Conservation (phyloP, 176 grass and related monocot species). For the Phoenix roebelenii region DNA sequence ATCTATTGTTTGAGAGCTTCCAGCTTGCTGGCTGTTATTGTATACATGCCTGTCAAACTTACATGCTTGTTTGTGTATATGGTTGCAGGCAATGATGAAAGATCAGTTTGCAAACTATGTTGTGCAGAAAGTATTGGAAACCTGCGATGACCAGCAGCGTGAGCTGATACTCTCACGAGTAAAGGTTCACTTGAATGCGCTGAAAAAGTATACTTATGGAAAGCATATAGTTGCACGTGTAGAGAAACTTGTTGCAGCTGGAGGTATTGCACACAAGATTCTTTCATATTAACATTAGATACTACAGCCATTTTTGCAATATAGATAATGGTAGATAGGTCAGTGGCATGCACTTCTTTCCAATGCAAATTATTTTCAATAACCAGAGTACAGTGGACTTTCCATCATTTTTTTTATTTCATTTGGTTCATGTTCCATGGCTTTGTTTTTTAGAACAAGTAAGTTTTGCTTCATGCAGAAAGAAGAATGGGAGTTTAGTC, state of each 20-base stretch:
- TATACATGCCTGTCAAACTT: neutral
- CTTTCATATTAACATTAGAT: neutral
- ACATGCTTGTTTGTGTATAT: neutral
- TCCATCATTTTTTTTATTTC: too few species aligned
- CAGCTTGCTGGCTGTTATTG: neutral
- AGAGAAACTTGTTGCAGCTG: constrained; percentile 11
- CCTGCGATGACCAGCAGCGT: neutral
- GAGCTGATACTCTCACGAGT: neutral
- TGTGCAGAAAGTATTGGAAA: constrained; percentile 23
- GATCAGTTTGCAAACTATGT: constrained; percentile 25
- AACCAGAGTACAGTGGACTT: neutral
- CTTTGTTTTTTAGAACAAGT: neutral
- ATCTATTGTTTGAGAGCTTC: neutral
- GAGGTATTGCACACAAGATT: neutral
- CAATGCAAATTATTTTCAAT: neutral
- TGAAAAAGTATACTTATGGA: constrained; percentile 9
- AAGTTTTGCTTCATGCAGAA: neutral
- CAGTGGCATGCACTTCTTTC: neutral
- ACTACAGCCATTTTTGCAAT: neutral
- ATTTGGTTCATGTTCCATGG: too few species aligned
- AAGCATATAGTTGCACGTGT: constrained; percentile 11
- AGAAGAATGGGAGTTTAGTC: constrained; percentile 3
- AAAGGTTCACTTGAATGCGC: constrained; percentile 2
- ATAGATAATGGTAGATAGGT: neutral
- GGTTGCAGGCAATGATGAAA: constrained; percentile 28